Evolutionary conservation across 2,329 filamentous ascomycete genomes (phyloP).

Genomic region (Moelleriella libera): DNA sequence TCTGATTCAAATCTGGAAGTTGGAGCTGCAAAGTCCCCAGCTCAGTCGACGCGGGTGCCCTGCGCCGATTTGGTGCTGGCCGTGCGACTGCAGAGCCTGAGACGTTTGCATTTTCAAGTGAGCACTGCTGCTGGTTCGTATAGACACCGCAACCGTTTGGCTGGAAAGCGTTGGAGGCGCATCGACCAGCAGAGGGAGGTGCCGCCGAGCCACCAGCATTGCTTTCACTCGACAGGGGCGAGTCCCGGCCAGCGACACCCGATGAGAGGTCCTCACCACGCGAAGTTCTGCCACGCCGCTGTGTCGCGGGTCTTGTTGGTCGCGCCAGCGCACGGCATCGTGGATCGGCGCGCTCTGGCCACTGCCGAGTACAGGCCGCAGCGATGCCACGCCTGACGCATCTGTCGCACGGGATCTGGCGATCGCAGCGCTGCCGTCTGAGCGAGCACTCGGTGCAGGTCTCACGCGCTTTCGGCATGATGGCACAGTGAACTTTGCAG

Average conservation of each 20-base stretch:
- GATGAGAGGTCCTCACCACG: too few species aligned
- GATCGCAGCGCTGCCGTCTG: slow-evolving; percentile 1
- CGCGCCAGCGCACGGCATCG: too few species aligned
- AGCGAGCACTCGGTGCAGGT: slow-evolving; percentile 2
- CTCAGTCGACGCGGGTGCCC: neutral
- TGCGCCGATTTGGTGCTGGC: neutral
- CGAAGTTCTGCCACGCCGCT: too few species aligned
- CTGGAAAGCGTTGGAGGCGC: neutral
- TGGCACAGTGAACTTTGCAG: neutral
- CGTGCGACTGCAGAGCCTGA: too few species aligned
- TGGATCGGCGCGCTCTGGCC: neutral
- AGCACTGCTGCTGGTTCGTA: too few species aligned
- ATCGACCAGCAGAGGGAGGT: neutral
- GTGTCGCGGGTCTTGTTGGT: too few species aligned
- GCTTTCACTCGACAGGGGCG: neutral
- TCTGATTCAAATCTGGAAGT: slow-evolving; percentile 3
- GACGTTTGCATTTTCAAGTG: too few species aligned
- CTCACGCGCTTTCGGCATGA: neutral
- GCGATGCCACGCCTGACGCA: slow-evolving; percentile 2
- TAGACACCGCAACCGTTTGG: too few species aligned
- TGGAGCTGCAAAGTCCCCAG: neutral
- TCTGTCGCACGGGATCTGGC: slow-evolving; percentile 1
- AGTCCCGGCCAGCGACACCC: neutral
- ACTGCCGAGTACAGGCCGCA: neutral
- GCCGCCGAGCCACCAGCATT: neutral